phyloP scores from a whole-genome alignment of 345 rosid species.

The Pugionium dolabratum region DNA sequence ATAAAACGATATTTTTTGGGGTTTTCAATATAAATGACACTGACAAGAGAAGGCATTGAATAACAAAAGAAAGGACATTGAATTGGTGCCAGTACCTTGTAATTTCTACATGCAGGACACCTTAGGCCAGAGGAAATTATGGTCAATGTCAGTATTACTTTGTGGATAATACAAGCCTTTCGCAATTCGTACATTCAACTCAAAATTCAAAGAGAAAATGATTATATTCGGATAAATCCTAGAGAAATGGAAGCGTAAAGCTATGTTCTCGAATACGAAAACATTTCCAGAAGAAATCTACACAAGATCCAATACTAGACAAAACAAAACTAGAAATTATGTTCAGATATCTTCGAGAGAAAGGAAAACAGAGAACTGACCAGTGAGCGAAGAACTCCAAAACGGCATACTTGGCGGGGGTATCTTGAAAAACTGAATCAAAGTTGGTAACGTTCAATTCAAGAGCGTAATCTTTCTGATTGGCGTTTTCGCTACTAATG shows the following conservation, averaged over 20 bases:
- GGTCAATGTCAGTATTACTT: constrained; percentile 21
- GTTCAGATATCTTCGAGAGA: background rate
- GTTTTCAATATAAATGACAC: constrained; percentile 26
- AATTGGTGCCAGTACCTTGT: constrained; percentile 54
- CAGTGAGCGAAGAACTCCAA: constrained; percentile 97
- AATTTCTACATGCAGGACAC: constrained; percentile 99
- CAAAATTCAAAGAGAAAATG: background rate
- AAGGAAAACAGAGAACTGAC: constrained; percentile 38
- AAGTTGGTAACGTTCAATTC: constrained; percentile 75
- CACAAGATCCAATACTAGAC: constrained; percentile 4
- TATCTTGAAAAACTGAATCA: constrained; percentile 59
- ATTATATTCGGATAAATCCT: background rate
- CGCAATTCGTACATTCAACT: constrained; percentile 3
- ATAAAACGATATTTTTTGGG: no score
- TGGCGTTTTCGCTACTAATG: constrained; percentile 33
- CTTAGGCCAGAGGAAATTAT: constrained; percentile 44
- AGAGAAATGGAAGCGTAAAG: constrained; percentile 4
- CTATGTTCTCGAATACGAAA: background rate
- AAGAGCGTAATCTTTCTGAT: constrained; percentile 54
- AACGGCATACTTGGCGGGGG: constrained; percentile 68
- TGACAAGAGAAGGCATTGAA: constrained; percentile 16
- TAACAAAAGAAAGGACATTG: constrained; percentile 19
- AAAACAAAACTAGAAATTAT: background rate
- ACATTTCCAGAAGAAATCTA: background rate
- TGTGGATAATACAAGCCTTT: constrained; percentile 2